Evolutionary conservation across 352 stramenopile species (phyloP), one percentile per base, ranked within the genome.

Genomic region (Pythium folliculosum): DNA sequence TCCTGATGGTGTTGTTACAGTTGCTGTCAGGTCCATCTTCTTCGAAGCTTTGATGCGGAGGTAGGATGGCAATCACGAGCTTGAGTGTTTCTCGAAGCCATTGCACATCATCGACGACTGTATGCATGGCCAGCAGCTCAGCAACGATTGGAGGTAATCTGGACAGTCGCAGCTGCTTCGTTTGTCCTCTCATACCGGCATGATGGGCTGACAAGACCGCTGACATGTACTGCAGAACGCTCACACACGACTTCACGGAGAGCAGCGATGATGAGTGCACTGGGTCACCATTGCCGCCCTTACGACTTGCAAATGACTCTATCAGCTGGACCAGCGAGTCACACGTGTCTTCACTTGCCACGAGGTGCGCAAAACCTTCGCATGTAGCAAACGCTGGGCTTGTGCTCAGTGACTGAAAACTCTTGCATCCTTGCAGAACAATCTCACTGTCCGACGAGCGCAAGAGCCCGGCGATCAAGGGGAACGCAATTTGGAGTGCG

Each of bases 1-100:
- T 64, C 16, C 76, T 48, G 51, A 82, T 75, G 14, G 69, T 56
- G 12, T 63, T 56, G 12, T 63, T 13, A 8, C 52, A 25, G 25
- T 68, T 17, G 51, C 60, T 21, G 17, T 72, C 68, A 10, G 80
- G 53, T 1, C 7, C 49, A 5, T 75, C 60, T 32, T 71, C 50
- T 9, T 50, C 63, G 19, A 82, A 44, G 23, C 77, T 73, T 51
- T 84, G 72, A 4, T 59, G 37, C 50, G 77, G 75, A 7, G 83
- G 78, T 16, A 90, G 59, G 14, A 90, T 65, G 21, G 68, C 78
- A 23, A 84, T 75, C 32, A 87, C 69, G 6, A 90, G 60, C 66
- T 88, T 86, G 27, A 91, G 70, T 1, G 78, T 84, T 37, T 89
- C 83, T 4, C 77, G 73, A 5, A 91, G 59, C 17, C 89, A 57